Evolutionary conservation across 495 filamentous ascomycete species (phyloP), one percentile per base, ranked within the genome.

Genomic region (Oleoguttula mirabilis): DNA sequence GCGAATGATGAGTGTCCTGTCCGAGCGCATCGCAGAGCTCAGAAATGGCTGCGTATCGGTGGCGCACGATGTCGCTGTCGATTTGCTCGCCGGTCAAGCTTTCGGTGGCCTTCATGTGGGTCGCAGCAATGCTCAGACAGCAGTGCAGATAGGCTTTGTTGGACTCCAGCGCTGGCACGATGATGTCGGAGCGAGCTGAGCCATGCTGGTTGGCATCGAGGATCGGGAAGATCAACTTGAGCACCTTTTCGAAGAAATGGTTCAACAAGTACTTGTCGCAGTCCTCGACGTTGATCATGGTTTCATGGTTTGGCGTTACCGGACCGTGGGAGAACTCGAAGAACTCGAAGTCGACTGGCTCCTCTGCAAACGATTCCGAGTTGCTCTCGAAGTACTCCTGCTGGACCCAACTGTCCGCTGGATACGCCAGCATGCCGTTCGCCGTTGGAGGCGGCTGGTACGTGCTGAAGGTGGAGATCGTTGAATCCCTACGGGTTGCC

Each of bases 131-230:
- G 68, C 87, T 94, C 43, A 98, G 67, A 63, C 90, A 96, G 64
- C 88, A 95, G 65, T 94, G 88, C 14, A 94, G 69, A 61, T 95
- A 98, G 47, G 74, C 82, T 57, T 84, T 87, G 72, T 96, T 98
- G 39, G 72, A 82, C 55, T 87, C 81, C 19, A 98, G 67, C 15
- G 88, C 78, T 1, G 77, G 82, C 2, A 98, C 70, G 53, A 98
- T 79, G 24, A 92, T 75, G 47, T 85, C 76, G 0, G 82, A 76
- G 40, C 82, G 74, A 21, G 80, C 73, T 1, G 75, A 79, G 14
- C 86, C 84, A 39, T 79, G 78, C 58, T 88, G 84, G 58, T 92
- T 92, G 14, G 77, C 75, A 60, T 95, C 87, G 39, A 93, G 66
- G 41, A 96, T 77, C 0, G 90, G 90, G 60, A 95, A 94, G 56